These are phyloP conservation scores for Davidsoniella neocaledoniae DNA, from an alignment of 2,329 filamentous ascomycete genomes.

Conservation along the genomic window DNA sequence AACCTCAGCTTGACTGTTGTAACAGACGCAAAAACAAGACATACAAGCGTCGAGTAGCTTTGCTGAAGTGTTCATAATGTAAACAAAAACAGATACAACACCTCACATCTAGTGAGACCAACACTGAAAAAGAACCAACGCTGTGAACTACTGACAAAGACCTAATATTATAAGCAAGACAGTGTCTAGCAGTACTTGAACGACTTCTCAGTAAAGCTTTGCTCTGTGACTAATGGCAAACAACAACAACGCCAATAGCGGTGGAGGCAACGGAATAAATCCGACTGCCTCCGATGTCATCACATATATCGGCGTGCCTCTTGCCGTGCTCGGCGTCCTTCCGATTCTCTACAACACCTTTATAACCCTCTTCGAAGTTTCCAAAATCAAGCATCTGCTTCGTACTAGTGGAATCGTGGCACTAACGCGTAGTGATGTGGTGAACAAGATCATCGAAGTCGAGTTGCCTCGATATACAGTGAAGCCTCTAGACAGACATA, in stretches of 20 bases:
- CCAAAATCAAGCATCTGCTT: slow-evolving; percentile 37
- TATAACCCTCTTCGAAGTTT: slow-evolving; percentile 40
- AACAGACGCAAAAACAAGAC: too few relatives aligned
- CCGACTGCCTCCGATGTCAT: slow-evolving; percentile 29
- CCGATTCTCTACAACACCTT: slow-evolving; percentile 51
- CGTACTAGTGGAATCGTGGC: too few relatives aligned
- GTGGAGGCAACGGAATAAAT: not conserved
- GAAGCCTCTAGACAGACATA: slow-evolving; percentile 39
- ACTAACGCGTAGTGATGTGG: slow-evolving; percentile 35
- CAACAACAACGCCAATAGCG: not conserved
- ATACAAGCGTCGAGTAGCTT: too few relatives aligned
- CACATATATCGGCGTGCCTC: slow-evolving; percentile 39
- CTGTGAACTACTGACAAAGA: too few relatives aligned
- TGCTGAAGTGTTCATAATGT: too few relatives aligned
- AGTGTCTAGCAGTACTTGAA: not conserved
- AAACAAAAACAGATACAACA: too few relatives aligned
- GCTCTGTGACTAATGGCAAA: not conserved
- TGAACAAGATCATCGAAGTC: slow-evolving; percentile 50
- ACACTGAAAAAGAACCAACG: too few relatives aligned
- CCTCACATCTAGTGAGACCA: too few relatives aligned
- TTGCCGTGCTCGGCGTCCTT: slow-evolving; percentile 41
- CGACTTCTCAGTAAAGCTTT: not conserved
- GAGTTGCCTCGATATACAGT: slow-evolving; percentile 49
- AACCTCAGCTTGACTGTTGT: too few relatives aligned
- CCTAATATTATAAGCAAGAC: too few relatives aligned